Evolutionary conservation across 2,329 filamentous ascomycete species (phyloP).

Genomic region (Neonectria coccinea): DNA sequence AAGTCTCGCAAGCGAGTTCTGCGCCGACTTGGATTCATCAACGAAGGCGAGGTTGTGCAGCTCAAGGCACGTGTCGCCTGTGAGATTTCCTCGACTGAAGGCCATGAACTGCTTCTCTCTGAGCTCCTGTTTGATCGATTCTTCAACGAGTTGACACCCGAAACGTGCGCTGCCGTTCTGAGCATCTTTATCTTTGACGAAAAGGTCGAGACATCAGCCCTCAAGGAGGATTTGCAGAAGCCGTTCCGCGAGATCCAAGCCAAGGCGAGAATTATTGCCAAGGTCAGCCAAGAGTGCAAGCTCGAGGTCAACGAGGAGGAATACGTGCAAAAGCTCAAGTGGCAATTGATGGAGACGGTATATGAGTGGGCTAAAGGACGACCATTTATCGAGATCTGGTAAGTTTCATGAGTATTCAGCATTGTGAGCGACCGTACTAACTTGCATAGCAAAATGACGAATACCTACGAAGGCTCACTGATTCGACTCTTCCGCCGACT

Average conservation of each 20-base stretch:
- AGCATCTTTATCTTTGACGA: constrained; percentile 99
- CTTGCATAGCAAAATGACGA: constrained; percentile 89
- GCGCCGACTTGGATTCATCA: constrained; percentile 93
- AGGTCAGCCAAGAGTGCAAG: constrained; percentile 95
- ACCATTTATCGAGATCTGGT: constrained; percentile 95
- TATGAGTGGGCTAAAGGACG: constrained; percentile 91
- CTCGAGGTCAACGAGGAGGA: constrained; percentile 94
- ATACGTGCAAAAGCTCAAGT: constrained; percentile 90
- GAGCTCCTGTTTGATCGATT: constrained; percentile 97
- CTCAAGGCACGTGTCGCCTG: constrained; percentile 97
- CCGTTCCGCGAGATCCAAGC: constrained; percentile 87
- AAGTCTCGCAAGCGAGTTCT: constrained; percentile 96
- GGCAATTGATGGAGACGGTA: constrained; percentile 97
- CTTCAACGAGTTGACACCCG: constrained; percentile 94
- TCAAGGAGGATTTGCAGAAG: constrained; percentile 88
- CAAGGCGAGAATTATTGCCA: constrained; percentile 89
- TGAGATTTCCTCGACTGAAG: constrained; percentile 91
- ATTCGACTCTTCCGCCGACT: constrained; percentile 96
- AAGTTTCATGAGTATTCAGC: constrained; percentile 56
- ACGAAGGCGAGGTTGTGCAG: constrained; percentile 94
- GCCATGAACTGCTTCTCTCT: constrained; percentile 91
- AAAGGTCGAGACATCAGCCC: constrained; percentile 81
- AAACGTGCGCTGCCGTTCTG: constrained; percentile 86
- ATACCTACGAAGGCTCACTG: constrained; percentile 95
- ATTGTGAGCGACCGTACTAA: constrained; percentile 33